These are phyloP conservation scores for Termitomyces sp. DNA, from an alignment of 1,284 basidiomycete genomes.

Conservation along the genomic window DNA sequence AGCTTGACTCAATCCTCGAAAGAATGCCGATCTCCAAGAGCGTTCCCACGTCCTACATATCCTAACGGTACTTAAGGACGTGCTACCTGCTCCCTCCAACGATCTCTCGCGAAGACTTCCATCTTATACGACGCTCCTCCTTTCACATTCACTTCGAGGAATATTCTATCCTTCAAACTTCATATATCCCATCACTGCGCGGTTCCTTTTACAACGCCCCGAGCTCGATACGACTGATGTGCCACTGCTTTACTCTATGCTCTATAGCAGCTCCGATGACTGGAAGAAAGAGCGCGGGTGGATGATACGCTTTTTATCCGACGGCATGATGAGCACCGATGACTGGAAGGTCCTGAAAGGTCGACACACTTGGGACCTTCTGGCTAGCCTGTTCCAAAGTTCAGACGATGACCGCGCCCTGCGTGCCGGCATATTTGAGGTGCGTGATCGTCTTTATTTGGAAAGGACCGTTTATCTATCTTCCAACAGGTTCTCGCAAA, in stretches of 20 bases:
- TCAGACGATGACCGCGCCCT: slow-evolving; percentile 49
- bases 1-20: slow-evolving; percentile 3
- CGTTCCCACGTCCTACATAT: slow-evolving; percentile 73
- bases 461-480: background rate
- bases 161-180: slow-evolving; percentile 78
- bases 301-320: slow-evolving; percentile 82
- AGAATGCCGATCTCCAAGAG: slow-evolving; percentile 77
- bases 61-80: slow-evolving; percentile 67
- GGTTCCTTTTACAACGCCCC: slow-evolving; percentile 82
- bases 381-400: slow-evolving; percentile 77
- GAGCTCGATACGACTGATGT: slow-evolving; percentile 72
- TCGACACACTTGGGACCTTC: slow-evolving; percentile 82
- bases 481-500: slow-evolving; percentile 61
- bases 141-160: slow-evolving; percentile 74
- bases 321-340: slow-evolving; percentile 66
- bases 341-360: slow-evolving; percentile 83
- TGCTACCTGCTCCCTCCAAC: slow-evolving; percentile 36
- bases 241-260: slow-evolving; percentile 80
- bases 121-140: slow-evolving; percentile 74
- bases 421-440: slow-evolving; percentile 64
- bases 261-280: slow-evolving; percentile 75
- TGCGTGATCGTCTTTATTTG: slow-evolving; percentile 24
- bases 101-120: slow-evolving; percentile 52
- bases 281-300: slow-evolving; percentile 84
- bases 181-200: slow-evolving; percentile 74